A percentile compares a stretch with the other conserved stretches of the same genome.
phyloP scores from a whole-genome alignment of 495 filamentous ascomycete species.

The Echria macrotheca region DNA sequence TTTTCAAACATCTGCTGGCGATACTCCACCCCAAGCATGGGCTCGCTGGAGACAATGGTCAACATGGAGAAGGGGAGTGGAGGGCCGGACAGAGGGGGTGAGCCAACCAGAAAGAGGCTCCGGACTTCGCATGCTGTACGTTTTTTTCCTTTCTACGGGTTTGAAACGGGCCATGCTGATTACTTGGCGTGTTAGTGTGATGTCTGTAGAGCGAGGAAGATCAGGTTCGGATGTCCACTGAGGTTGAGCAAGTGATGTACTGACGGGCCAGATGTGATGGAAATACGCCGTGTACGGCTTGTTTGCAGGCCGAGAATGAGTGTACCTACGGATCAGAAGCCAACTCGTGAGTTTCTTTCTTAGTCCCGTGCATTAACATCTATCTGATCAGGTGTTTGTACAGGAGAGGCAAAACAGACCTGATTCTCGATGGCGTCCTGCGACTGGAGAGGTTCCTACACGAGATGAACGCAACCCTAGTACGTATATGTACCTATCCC shows the following conservation, averaged over 20 bases:
- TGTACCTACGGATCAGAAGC: slow-evolving; percentile 30
- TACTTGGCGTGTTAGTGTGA: slow-evolving; percentile 23
- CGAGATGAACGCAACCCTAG: slow-evolving; percentile 22
- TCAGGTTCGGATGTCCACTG: slow-evolving; percentile 12
- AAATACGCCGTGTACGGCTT: slow-evolving; percentile 26
- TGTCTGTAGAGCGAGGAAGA: slow-evolving; percentile 22
- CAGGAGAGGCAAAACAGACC: slow-evolving; percentile 31
- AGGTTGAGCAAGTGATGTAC: background rate
- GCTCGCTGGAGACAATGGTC: background rate
- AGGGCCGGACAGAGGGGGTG: slow-evolving; percentile 4
- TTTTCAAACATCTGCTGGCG: background rate
- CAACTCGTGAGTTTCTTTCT: slow-evolving; percentile 19
- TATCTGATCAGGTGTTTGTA: too few species aligned
- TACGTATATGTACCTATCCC: slow-evolving; percentile 5
- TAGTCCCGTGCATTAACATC: too few species aligned
- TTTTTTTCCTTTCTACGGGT: background rate
- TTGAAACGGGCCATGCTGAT: too few species aligned
- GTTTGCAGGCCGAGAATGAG: slow-evolving; percentile 22
- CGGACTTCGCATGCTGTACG: slow-evolving; percentile 24
- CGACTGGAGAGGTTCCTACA: slow-evolving; percentile 27
- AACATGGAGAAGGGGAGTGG: slow-evolving; percentile 16
- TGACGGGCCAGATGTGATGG: slow-evolving; percentile 38
- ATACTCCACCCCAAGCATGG: background rate
- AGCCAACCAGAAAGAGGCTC: slow-evolving; percentile 22
- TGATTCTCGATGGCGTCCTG: slow-evolving; percentile 30